These are phyloP conservation scores for Selenicereus undatus DNA, from an alignment of 148 eudicot genomes.

Conservation along the genomic window DNA sequence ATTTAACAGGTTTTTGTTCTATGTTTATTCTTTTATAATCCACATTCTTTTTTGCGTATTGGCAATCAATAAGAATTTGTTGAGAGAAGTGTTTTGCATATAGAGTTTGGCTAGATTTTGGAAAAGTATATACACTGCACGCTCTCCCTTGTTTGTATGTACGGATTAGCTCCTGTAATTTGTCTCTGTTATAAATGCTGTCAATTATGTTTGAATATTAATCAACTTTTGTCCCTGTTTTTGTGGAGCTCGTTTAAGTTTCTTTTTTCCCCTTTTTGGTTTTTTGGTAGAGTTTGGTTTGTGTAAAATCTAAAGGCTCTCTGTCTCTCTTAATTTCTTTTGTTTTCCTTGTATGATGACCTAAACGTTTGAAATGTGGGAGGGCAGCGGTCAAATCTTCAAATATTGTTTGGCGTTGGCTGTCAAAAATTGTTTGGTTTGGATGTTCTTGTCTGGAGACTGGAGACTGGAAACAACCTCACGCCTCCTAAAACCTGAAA, in stretches of 20 bases:
- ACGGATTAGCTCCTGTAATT: too few species aligned
- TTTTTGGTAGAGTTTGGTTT: too few species aligned
- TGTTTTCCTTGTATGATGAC: too few species aligned
- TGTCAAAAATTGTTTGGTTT: constrained; percentile 6
- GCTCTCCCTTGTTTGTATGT: too few species aligned
- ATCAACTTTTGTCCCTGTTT: too few species aligned
- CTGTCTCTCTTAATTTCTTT: too few species aligned
- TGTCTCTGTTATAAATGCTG: too few species aligned
- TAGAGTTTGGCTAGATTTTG: constrained; percentile 2
- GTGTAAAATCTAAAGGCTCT: too few species aligned
- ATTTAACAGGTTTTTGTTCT: constrained; percentile 26
- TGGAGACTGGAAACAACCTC: neutral
- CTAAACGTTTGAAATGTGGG: neutral
- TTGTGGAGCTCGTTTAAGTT: too few species aligned
- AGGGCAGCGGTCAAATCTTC: neutral
- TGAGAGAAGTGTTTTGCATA: neutral
- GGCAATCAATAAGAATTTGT: neutral
- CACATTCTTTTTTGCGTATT: neutral
- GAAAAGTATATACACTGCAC: neutral
- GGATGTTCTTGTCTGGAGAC: neutral
- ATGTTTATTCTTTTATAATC: neutral
- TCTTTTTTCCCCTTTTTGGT: too few species aligned
- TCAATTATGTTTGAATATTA: too few species aligned
- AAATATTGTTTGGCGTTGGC: neutral
- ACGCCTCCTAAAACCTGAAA: neutral